A percentile compares a stretch with the other conserved stretches of the same genome.
Evolutionary conservation across 2,329 filamentous ascomycete species (phyloP).

Genomic region (Penicillium sp.): DNA sequence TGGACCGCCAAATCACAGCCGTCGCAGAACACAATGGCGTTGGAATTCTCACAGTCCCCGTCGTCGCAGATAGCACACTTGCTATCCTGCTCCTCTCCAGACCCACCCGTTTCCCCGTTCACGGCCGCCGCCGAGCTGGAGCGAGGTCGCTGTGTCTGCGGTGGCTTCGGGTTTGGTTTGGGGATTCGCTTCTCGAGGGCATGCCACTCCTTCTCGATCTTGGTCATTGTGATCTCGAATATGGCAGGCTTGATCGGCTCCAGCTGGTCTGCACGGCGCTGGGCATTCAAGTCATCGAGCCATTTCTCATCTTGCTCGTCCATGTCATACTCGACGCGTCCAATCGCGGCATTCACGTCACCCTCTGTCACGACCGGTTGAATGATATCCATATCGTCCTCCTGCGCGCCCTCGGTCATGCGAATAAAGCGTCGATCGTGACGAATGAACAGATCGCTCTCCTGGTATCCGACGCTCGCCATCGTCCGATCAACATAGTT

Average conservation of each 20-base stretch:
- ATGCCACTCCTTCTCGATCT: slow-evolving; percentile 98
- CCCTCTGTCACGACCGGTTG: slow-evolving; percentile 53
- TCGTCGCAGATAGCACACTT: slow-evolving; percentile 98
- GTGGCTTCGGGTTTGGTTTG: slow-evolving; percentile 92
- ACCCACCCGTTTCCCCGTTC: slow-evolving; percentile 76
- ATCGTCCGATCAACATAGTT: slow-evolving; percentile 94
- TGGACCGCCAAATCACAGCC: slow-evolving; percentile 96
- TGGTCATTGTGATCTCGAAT: slow-evolving; percentile 97
- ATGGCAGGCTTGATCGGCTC: slow-evolving; percentile 86
- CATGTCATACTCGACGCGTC: slow-evolving; percentile 97
- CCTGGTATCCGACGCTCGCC: slow-evolving; percentile 93
- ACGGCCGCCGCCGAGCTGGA: slow-evolving; percentile 93
- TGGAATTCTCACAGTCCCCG: slow-evolving; percentile 98
- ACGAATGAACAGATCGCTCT: slow-evolving; percentile 80
- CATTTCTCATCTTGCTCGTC: slow-evolving; percentile 98
- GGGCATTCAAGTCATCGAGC: slow-evolving; percentile 76
- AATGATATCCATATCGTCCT: slow-evolving; percentile 57
- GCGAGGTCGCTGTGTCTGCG: slow-evolving; percentile 84
- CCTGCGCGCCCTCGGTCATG: slow-evolving; percentile 55
- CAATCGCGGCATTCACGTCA: slow-evolving; percentile 55
- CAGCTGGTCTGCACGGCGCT: slow-evolving; percentile 66
- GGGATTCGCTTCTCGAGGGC: slow-evolving; percentile 92
- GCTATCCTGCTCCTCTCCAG: slow-evolving; percentile 89
- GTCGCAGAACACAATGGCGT: slow-evolving; percentile 98
- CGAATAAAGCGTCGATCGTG: slow-evolving; percentile 66